Base-by-base conservation (phyloP, 108 stramenopile species). In the Chaetoceros tenuissimus region DNA sequence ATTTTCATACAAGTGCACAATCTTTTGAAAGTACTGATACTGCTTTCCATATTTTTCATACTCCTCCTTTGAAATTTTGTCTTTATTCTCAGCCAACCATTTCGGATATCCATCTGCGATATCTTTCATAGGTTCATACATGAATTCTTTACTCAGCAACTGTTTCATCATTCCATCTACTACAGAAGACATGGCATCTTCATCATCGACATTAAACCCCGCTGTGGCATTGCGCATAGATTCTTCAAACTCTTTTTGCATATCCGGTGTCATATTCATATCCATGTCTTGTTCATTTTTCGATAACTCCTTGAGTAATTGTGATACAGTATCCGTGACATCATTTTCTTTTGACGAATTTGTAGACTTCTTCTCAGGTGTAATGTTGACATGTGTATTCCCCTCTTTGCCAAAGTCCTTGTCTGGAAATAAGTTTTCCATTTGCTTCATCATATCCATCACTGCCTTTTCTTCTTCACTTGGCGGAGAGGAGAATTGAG, bases 41-140 rank as follows among this genome's bases (percentile, higher is more conserved):
- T 97, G 96, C 53, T 66, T 63, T 21, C 89, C 78, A 34, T 89
- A 92, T 17, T 57, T 62, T 24, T 53, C 28, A 50, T 87, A 94
- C 48, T 95, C 92, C 23, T 69, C 57, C 1, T 48, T 7, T 40
- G 76, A 46, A 20, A 94, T 44, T 7, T 28, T 46, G 0, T 55
- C 61, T 28, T 75, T 68, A 62, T 94, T 73, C 24, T 68, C 60
- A 21, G 94, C 89, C n/a, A 98, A 64, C 95, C 95, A 97, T 29
- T 63, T 69, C 5, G 97, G 97, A 66, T 88, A 99, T 60, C 82
- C 75, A n/a, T 81, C 75, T 29, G 71, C 76, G 55, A 92, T 89
- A 58, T 87, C 60, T 62, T 89, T 89, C 75, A 94, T 90, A 28
- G 97, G 96, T 60, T 95, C 95, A 75, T 96, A 96, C 96, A 98